phyloP scores from a whole-genome alignment of 495 filamentous ascomycete genomes.

The Achaetomiella virescens region DNA sequence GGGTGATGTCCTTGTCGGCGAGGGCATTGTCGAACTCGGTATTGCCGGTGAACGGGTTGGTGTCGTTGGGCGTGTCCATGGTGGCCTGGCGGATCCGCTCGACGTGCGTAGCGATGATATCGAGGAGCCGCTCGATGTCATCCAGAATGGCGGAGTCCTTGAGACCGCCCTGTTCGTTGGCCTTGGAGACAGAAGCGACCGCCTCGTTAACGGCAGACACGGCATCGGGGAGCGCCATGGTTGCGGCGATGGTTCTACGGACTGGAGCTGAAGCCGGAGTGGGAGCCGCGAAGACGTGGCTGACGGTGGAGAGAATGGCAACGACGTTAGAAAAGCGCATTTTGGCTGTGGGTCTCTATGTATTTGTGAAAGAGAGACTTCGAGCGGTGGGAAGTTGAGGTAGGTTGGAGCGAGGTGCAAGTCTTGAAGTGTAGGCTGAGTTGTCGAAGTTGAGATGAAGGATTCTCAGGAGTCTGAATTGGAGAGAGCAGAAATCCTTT shows the following conservation, averaged over 20 bases:
- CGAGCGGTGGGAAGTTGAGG: no score
- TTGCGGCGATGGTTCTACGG: background rate
- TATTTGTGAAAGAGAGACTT: no score
- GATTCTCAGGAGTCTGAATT: no score
- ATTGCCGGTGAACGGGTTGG: background rate
- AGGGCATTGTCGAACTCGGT: background rate
- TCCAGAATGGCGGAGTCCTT: background rate
- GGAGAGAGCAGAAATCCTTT: no score
- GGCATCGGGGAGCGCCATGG: background rate
- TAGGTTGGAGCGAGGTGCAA: no score
- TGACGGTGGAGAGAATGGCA: no score
- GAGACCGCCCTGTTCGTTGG: background rate
- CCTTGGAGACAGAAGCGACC: background rate
- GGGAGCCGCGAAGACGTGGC: no score
- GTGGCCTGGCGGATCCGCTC: background rate
- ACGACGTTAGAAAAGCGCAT: no score
- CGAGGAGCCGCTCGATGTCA: background rate
- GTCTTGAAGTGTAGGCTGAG: no score
- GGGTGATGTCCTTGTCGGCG: background rate
- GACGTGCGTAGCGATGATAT: constrained; percentile 7
- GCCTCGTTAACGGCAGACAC: background rate
- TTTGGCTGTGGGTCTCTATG: no score
- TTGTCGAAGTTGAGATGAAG: no score
- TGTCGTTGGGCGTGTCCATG: background rate
- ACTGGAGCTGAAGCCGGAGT: no score